Evolutionary conservation across 148 eudicot genomes (phyloP), one percentile per base, ranked within the genome.

Genomic region (Silene latifolia): DNA sequence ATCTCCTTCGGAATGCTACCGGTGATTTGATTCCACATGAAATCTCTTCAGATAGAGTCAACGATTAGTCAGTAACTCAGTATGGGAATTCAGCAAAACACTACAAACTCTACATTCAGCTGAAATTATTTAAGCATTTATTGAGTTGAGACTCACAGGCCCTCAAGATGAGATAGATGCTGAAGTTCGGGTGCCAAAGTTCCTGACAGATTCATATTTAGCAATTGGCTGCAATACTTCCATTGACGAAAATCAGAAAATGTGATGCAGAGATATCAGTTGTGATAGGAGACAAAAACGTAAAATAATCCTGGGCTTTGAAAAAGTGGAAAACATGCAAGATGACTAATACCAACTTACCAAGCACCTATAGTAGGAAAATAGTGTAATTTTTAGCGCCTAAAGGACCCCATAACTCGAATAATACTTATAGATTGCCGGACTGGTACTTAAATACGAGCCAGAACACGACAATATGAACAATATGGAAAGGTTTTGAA

Each of bases 1-100:
- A 93, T 86, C 92, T 93, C 94, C 86, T 87, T 88, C 3, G 98
- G 97, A 64, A 91, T 87, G 79, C 79, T 77, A 29, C 98, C 98
- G 72, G 74, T 85, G 47, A 91, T 77, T 14, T 83, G 72, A 78
- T 93, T 93, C 98, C 98, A 93, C 95, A 93, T 89, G 82, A 93
- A 82, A 76, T 91, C 87, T 79, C 98, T 93, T 69, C 67, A 75
- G 47, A 72, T 47, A 72, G 61, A 72, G 46, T 1, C 32, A 68
- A 21, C 70, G 25, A n/a, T 57, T 35, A 35, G 42, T 27, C 29
- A 27, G n/a, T 42, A 5, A 57, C 53, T 70, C 68, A 77, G 64
- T 54, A 72, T 25, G 67, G 27, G 18, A 62, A 70, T 51, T 25
- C 42, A 70, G 61, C 60, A 69, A 69, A 64, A 63, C 54, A 20